A percentile compares a stretch with the other conserved stretches of the same genome.
Evolutionary conservation across 2,329 filamentous ascomycete species (phyloP).

Genomic region (Claviceps monticola): DNA sequence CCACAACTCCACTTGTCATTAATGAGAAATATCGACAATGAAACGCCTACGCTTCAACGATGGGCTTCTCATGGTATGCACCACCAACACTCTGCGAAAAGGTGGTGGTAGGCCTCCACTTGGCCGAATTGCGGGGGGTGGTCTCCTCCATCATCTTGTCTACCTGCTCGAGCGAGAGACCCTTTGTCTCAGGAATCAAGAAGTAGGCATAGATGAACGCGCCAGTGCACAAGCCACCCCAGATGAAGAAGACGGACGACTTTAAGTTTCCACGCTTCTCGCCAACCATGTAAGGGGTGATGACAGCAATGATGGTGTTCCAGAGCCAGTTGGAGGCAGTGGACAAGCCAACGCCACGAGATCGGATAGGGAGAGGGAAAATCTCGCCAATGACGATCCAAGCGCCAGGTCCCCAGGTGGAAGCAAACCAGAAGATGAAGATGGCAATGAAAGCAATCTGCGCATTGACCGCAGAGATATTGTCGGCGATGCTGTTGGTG

Average conservation of each 20-base stretch:
- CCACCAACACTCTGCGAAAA: conserved; percentile 38
- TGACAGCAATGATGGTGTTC: conserved; percentile 61
- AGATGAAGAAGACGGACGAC: conserved; percentile 62
- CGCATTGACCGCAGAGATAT: conserved; percentile 45
- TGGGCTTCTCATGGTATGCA: conserved; percentile 19
- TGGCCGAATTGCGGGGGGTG: conserved; percentile 59
- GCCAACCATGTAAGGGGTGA: conserved; percentile 60
- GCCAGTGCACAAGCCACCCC: conserved; percentile 51
- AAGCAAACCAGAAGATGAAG: conserved; percentile 88
- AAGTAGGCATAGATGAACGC: conserved; percentile 56
- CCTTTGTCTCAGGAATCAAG: conserved; percentile 62
- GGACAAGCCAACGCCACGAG: conserved; percentile 73
- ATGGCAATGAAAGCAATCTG: conserved; percentile 83
- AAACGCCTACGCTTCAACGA: neutral
- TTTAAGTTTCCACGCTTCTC: conserved; percentile 48
- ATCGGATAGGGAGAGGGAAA: conserved; percentile 78
- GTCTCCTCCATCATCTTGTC: conserved; percentile 84
- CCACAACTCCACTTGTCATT: neutral
- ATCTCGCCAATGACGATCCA: conserved; percentile 83
- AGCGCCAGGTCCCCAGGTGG: conserved; percentile 72
- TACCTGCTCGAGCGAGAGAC: conserved; percentile 64
- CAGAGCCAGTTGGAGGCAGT: conserved; percentile 88
- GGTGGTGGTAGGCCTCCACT: conserved; percentile 60
- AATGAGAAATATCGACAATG: neutral
- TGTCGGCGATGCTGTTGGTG: conserved; percentile 29